Base-by-base conservation (phyloP, 2,329 filamentous ascomycete genomes). In the Cercospora zeae-maydis region DNA sequence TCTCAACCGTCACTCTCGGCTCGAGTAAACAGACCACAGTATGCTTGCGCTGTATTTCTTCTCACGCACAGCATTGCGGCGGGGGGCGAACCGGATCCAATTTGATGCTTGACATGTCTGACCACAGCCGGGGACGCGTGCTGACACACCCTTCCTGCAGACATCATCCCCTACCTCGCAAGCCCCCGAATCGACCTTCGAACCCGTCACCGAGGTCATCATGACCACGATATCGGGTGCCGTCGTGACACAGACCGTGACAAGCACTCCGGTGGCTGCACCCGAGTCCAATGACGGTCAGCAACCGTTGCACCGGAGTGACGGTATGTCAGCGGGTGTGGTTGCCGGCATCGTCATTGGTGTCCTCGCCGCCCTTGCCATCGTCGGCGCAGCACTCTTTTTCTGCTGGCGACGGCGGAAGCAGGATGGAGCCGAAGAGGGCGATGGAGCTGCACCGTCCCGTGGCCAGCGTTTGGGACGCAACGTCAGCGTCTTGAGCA, bases 401-500 rank as follows among this genome's bases (percentile, higher is more conserved):
- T 75, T 81, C 11, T 66, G 80, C 31, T 74, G 79, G 51, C 74
- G 76, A 70, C 73, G 77, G 54, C 66, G 67, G 36, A 70, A 70
- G 36, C 69, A 67, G 37, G 58, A 65, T 31, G 49, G 59, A 33
- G 64, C 57, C 39, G 64, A 63, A 45, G 62, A 63, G 8, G 52
- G 45, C 27, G 58, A 49, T 61, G 65, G 61, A 7, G 31, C 42
- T n/a, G 13, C 56, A 59, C 14, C 39, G 21, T 31, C 30, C 14
- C 55, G 63, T 47, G 59, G 58, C 33, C 66, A 68, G 34, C 67
- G 65, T 34, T 66, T 70, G 56, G 68, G 66, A 31, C 73, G 80
- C 19, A 81, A 82, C 60, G 75, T 76, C 16, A 82, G 79, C 71
- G 79, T 80, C 13, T 75, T 82, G 68, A 82, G 79, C 70, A 79